Base-by-base conservation (phyloP, 495 filamentous ascomycete species). In the Articulospora tetracladia region DNA sequence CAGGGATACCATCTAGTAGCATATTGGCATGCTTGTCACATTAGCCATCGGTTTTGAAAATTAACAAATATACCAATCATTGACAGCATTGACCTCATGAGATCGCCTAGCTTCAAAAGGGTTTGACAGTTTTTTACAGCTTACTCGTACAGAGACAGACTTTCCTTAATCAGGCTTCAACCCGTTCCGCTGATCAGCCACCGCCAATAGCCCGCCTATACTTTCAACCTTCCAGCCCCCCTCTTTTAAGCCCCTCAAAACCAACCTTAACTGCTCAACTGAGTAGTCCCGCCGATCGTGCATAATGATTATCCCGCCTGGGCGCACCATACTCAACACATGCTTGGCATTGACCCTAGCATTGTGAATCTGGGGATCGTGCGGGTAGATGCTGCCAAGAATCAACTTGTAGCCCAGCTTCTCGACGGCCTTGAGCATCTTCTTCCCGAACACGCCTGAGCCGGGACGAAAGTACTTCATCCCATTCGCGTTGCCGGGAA, bases 231-330 rank as follows among this genome's bases (percentile, higher is more conserved):
- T 73, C 70, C 91, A 94, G 15, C 89, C 90, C 58, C 82, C 77
- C 46, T 75, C 75, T 72, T 69, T 78, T 63, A 94, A 75, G 68
- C 88, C 85, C 6, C 86, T 87, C 66, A 96, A 71, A 17, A 93
- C 87, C 55, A 70, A 78, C 47, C 73, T 72, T 69, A 96, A 67
- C 88, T 93, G 93, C 0, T 88, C 85, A 63, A 77, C 74, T 25
- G 90, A 93, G 88, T 90, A 95, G 50, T 77, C 73, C 68, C 91
- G 79, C 64, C 91, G 69, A 76, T 96, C 91, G 74, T 95, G 91
- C 65, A 88, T 89, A 23, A 95, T 83, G 44, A 95, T 85, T 44
- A 96, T 84, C 46, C 84, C 87, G 0, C 91, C 91, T 0, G 88
- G 85, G 47, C 77, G 70, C 26, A 90, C 70, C 86, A 91, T 91